Conservation (phyloP, 495 filamentous ascomycete genomes). For the Penicillium mononematosum region DNA sequence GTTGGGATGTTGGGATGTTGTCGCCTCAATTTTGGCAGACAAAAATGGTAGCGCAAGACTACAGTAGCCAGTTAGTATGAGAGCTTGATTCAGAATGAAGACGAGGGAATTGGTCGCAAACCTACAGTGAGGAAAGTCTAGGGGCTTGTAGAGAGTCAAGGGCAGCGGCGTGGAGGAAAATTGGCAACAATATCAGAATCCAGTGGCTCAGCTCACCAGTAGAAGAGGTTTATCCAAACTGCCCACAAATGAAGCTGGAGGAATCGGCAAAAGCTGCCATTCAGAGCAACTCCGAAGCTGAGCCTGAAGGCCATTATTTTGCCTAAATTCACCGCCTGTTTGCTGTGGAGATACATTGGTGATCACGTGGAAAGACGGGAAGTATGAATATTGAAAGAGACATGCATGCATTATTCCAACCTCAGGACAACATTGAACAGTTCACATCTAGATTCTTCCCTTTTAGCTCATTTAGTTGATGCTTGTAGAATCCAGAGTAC, state of each 20-base stretch:
- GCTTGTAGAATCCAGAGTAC: constrained; percentile 3
- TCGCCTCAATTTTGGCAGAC: background rate
- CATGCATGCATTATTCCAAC: background rate
- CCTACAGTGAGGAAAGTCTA: background rate
- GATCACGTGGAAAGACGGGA: background rate
- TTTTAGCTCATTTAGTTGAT: background rate
- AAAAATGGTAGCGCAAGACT: background rate
- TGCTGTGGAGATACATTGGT: background rate
- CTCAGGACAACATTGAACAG: background rate
- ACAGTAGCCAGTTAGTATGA: background rate
- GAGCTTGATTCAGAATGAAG: background rate
- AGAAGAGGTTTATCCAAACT: background rate
- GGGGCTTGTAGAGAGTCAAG: background rate
- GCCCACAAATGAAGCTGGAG: background rate
- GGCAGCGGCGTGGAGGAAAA: background rate
- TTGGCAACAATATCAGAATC: background rate
- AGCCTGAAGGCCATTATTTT: constrained; percentile 13
- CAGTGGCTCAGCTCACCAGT: background rate
- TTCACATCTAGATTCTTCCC: background rate
- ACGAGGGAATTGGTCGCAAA: constrained; percentile 3
- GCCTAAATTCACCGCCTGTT: constrained; percentile 10
- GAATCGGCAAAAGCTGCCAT: constrained; percentile 4
- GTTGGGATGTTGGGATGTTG: background rate
- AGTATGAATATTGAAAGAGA: background rate
- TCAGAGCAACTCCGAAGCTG: background rate